Evolutionary conservation across 2,329 filamentous ascomycete species (phyloP).

Genomic region (Fusarium austroafricanum): DNA sequence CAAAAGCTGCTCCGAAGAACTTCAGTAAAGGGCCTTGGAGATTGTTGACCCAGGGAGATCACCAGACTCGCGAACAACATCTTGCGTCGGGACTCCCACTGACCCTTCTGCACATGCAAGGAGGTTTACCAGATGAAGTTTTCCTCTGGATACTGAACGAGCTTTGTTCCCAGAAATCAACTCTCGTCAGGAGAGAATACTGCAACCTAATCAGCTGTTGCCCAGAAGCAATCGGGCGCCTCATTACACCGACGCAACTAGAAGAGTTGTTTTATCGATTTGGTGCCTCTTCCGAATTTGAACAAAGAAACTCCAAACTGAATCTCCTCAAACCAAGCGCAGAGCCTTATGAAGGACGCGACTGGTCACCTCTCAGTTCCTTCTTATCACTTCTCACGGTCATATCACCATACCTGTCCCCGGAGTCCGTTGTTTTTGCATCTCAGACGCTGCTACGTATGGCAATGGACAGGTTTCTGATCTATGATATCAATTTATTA

Average conservation of each 20-base stretch:
- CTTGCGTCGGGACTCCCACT: conserved; percentile 72
- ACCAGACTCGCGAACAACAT: conserved; percentile 63
- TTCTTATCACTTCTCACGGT: conserved; percentile 58
- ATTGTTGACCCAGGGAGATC: conserved; percentile 59
- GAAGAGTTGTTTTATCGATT: conserved; percentile 67
- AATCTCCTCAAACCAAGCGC: conserved; percentile 35
- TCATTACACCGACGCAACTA: conserved; percentile 60
- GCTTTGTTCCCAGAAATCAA: conserved; percentile 65
- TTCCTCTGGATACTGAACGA: conserved; percentile 74
- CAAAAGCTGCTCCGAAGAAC: conserved; percentile 46
- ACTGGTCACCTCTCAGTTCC: conserved; percentile 60
- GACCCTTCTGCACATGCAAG: conserved; percentile 55
- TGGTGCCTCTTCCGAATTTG: conserved; percentile 65
- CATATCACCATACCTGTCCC: conserved; percentile 53
- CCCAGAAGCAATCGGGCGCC: conserved; percentile 55
- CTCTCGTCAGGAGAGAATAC: conserved; percentile 70
- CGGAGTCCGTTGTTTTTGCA: conserved; percentile 53
- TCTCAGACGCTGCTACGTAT: conserved; percentile 64
- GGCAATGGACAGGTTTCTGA: conserved; percentile 64
- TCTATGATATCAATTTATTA: conserved; percentile 57
- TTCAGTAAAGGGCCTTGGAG: conserved; percentile 58
- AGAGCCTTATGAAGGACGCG: conserved; percentile 52
- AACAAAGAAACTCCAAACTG: conserved; percentile 41
- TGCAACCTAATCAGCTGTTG: conserved; percentile 63
- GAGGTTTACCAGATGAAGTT: conserved; percentile 69